These are phyloP conservation scores for Geotrichum europaeum DNA, from an alignment of 1,139 yeast genomes.

Conservation along the genomic window DNA sequence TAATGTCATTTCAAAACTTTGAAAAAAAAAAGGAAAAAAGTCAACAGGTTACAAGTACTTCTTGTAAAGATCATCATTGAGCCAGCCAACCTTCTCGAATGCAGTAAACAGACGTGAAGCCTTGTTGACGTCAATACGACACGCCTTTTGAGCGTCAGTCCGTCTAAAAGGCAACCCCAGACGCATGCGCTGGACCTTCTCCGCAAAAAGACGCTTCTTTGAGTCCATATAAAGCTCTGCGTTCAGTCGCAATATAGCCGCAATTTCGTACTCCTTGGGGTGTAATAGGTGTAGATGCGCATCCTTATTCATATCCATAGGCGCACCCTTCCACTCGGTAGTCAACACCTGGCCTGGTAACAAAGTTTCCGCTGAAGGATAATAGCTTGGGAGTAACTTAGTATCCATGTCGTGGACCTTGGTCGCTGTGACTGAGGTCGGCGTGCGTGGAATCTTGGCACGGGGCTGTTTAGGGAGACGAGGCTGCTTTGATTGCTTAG, in stretches of 20 bases:
- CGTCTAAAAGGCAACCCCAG: conserved; percentile 82
- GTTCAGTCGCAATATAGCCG: conserved; percentile 83
- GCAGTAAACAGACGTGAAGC: conserved; percentile 91
- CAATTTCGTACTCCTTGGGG: conserved; percentile 86
- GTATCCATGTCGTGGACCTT: conserved; percentile 37
- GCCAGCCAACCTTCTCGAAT: conserved; percentile 94
- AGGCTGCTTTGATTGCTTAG: neutral
- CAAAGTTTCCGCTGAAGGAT: conserved; percentile 60
- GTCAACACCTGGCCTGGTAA: conserved; percentile 70
- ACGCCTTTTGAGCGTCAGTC: conserved; percentile 96
- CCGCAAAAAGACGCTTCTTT: conserved; percentile 81
- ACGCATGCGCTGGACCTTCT: conserved; percentile 73
- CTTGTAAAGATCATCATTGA: conserved; percentile 67
- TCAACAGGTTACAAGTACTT: conserved; percentile 39
- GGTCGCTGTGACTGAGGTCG: conserved; percentile 18
- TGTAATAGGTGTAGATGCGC: conserved; percentile 68
- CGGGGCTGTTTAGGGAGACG: conserved; percentile 5
- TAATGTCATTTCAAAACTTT: neutral
- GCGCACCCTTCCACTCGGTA: conserved; percentile 97
- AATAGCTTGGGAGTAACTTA: conserved; percentile 55
- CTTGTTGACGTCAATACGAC: conserved; percentile 94
- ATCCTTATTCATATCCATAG: conserved; percentile 81
- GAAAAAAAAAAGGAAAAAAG: neutral
- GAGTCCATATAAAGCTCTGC: conserved; percentile 86
- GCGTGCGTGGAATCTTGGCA: conserved; percentile 1